A percentile compares a stretch with the other conserved stretches of the same genome.
Conservation (phyloP, 306 rosid genomes). For the Elaeagnus macrophylla region DNA sequence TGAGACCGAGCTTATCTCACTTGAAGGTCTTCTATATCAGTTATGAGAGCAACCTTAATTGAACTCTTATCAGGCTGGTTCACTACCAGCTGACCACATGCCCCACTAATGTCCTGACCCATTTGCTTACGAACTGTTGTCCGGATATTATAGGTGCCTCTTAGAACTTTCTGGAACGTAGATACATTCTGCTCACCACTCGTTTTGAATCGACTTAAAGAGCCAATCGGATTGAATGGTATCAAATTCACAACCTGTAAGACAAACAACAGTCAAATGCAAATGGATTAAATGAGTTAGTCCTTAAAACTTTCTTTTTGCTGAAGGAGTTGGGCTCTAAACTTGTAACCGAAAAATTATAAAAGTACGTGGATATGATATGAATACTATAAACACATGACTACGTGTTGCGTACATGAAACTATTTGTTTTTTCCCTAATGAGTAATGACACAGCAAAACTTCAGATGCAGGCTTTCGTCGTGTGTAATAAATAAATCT, state of each 20-base stretch:
- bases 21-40: constrained; percentile 89
- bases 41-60: constrained; percentile 30
- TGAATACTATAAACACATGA: too few relatives aligned
- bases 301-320: too few relatives aligned
- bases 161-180: constrained; percentile 62
- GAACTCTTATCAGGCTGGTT: constrained; percentile 40
- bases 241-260: constrained; percentile 85
- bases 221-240: constrained; percentile 91
- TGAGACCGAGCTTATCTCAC: constrained; percentile 10
- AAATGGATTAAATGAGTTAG: too few relatives aligned
- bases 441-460: too few relatives aligned
- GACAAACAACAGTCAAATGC: constrained; percentile 14
- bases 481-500: too few relatives aligned
- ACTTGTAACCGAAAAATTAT: too few relatives aligned
- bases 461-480: too few relatives aligned
- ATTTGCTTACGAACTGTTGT: constrained; percentile 84
- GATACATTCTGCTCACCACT: constrained; percentile 58
- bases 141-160: constrained; percentile 72
- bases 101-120: constrained; percentile 97
- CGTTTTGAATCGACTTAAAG: constrained; percentile 63
- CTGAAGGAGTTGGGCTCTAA: too few relatives aligned
- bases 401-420: too few relatives aligned
- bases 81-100: constrained; percentile 95
- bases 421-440: too few relatives aligned
- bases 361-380: too few relatives aligned